phyloP scores from a whole-genome alignment of 306 rosid species.

The Parietaria judaica region DNA sequence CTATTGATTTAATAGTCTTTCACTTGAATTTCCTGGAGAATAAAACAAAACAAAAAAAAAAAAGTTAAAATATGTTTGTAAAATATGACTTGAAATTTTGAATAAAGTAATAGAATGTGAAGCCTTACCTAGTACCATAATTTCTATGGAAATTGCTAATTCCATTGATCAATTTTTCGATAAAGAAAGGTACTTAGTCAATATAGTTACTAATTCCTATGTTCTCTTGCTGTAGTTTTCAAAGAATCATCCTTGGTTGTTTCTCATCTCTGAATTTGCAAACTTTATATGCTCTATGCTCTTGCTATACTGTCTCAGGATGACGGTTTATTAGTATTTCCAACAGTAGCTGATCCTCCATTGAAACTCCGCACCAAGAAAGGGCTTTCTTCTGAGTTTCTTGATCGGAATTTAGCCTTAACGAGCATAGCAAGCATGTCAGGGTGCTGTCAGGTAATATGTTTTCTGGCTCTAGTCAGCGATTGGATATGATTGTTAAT shows the following conservation, averaged over 20 bases:
- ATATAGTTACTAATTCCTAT: too few species aligned
- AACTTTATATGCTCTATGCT: too few species aligned
- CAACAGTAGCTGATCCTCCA: conserved; percentile 40
- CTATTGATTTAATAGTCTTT: too few species aligned
- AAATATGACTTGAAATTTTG: too few species aligned
- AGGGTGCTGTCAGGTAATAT: conserved; percentile 58
- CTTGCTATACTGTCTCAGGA: conserved; percentile 17
- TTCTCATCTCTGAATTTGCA: not conserved
- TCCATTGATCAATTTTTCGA: too few species aligned
- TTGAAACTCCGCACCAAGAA: conserved; percentile 24
- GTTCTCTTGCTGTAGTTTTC: not conserved
- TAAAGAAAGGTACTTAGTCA: too few species aligned
- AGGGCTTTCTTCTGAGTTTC: conserved; percentile 24
- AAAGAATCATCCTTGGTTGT: not conserved
- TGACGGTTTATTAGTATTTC: conserved; percentile 38
- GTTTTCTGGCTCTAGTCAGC: conserved; percentile 4
- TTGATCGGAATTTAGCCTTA: conserved; percentile 26
- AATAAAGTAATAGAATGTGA: too few species aligned
- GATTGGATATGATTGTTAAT: not conserved
- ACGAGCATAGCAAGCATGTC: conserved; percentile 41
- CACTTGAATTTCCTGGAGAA: too few species aligned
- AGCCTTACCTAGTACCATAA: too few species aligned
- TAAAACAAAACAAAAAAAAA: too few species aligned
- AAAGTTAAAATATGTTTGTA: too few species aligned
- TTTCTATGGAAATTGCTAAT: too few species aligned